Base-by-base conservation (phyloP, 768 basidiomycete genomes). In the Podaxis mareebaensis region DNA sequence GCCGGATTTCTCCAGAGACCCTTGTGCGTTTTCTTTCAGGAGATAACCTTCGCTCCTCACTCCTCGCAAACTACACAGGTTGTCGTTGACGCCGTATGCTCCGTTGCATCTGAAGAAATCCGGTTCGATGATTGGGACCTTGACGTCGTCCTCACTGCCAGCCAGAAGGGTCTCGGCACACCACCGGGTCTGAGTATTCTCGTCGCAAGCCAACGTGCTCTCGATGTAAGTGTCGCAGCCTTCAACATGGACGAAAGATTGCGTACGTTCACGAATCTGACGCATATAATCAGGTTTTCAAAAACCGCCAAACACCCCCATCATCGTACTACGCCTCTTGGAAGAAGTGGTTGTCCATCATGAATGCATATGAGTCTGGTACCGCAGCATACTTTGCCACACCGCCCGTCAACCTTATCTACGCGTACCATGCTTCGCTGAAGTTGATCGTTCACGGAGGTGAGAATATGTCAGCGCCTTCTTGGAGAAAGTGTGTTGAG, bases 91-190 rank as follows among this genome's bases (percentile, higher is more conserved):
- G 93, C 87, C n/a, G 97, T 99, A 28, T 99, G 97, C 77, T 90
- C 95, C 1, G 95, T 98, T 15, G 97, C 93, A 4, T 93, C 90
- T 68, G 97, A 99, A 74, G 95, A 98, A 73, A 95, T 99, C 69
- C 86, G 82, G 51, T 91, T 97, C 81, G 97, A 99, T 68, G 89
- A 85, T 2, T 99, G 97, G 97, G 88, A 83, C 26, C 81, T 99
- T 58, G 97, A 99, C 68, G 87, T 95, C 40, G 90, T 99, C 26
- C 68, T 96, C 46, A 85, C 89, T 15, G 95, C 93, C 10, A 89
- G 87, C 62, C 95, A 96, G 75, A 97, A 97, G 73, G 97, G 96
- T 44, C 86, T 99, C 22, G 91, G 95, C 33, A 86, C 90, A 0
- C 97, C 97, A 2, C 96, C 97, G 7, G 97, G 97, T 39, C 81